Evolutionary conservation across 202 grass and related monocot species (phyloP).

Genomic region (Setaria italica): DNA sequence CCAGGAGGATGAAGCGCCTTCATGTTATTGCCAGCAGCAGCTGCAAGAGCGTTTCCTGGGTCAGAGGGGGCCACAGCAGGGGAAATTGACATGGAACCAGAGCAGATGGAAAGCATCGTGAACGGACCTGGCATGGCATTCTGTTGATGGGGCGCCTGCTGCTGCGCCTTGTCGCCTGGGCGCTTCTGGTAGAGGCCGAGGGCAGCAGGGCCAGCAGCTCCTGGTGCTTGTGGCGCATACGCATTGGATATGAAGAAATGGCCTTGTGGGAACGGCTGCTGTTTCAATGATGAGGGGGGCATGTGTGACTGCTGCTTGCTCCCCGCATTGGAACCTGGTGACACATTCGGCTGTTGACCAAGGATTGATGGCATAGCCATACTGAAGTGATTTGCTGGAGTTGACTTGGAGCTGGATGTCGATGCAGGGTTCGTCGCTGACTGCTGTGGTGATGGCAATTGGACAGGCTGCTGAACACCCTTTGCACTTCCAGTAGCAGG

Average conservation of each 20-base stretch:
- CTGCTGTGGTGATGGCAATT: slow-evolving; percentile 61
- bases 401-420: slow-evolving; percentile 61
- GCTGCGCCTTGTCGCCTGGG: slow-evolving; percentile 55
- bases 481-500: slow-evolving; percentile 66
- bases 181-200: slow-evolving; percentile 69
- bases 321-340: slow-evolving; percentile 52
- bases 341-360: slow-evolving; percentile 67
- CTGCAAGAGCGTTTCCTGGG: slow-evolving; percentile 48
- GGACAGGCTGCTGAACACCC: slow-evolving; percentile 44
- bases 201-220: slow-evolving; percentile 35
- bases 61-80: slow-evolving; percentile 36
- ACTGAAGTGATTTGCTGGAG: slow-evolving; percentile 52
- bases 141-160: slow-evolving; percentile 62
- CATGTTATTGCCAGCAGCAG: slow-evolving; percentile 54
- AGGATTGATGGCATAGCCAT: slow-evolving; percentile 77
- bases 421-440: slow-evolving; percentile 70
- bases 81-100: slow-evolving; percentile 43
- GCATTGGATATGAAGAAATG: slow-evolving; percentile 72
- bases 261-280: slow-evolving; percentile 53
- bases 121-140: slow-evolving; percentile 43
- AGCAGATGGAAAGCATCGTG: slow-evolving; percentile 42
- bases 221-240: slow-evolving; percentile 56
- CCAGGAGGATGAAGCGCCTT: slow-evolving; percentile 53
- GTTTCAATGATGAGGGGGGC: slow-evolving; percentile 44
- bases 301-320: slow-evolving; percentile 73